A percentile compares a stretch with the other conserved stretches of the same genome.
These are phyloP conservation scores for Aspergillus udagawae DNA, from an alignment of 2,329 filamentous ascomycete genomes.

Conservation along the genomic window DNA sequence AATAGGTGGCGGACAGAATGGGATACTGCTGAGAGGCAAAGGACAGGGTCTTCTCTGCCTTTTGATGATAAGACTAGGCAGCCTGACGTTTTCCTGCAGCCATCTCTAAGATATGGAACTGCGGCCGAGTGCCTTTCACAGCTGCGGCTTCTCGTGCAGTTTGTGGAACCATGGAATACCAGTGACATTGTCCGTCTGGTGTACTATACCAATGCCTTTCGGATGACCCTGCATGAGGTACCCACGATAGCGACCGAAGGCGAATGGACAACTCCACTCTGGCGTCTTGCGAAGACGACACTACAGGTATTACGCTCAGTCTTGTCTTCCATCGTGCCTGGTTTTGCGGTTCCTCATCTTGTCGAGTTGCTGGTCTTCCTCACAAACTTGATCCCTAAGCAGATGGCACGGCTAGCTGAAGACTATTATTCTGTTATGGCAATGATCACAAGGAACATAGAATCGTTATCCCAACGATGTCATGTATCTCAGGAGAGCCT, in stretches of 20 bases:
- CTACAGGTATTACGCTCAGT: conserved; percentile 31
- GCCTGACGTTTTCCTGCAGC: conserved; percentile 48
- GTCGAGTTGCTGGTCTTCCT: conserved; percentile 35
- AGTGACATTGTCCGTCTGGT: conserved; percentile 39
- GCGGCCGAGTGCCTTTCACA: conserved; percentile 44
- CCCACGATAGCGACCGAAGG: conserved; percentile 36
- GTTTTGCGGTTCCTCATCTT: conserved; percentile 27
- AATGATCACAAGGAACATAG: conserved; percentile 28
- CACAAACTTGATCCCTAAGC: conserved; percentile 36
- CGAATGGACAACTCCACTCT: conserved; percentile 39
- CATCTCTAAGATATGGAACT: conserved; percentile 30
- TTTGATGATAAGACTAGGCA: conserved; percentile 34
- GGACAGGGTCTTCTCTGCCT: conserved; percentile 24
- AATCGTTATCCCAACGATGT: conserved; percentile 11
- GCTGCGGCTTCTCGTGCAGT: conserved; percentile 65
- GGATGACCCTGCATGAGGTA: conserved; percentile 34
- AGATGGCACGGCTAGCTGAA: conserved; percentile 34
- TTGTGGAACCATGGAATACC: conserved; percentile 52
- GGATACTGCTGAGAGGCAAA: conserved; percentile 54
- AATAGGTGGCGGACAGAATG: conserved; percentile 57
- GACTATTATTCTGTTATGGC: conserved; percentile 41
- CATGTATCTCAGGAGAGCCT: conserved; percentile 26
- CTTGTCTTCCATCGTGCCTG: conserved; percentile 15
- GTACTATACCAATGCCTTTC: conserved; percentile 42
- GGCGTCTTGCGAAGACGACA: conserved; percentile 34